Base-by-base conservation (phyloP, 805 yeast species). In the Metschnikowia lunata region DNA sequence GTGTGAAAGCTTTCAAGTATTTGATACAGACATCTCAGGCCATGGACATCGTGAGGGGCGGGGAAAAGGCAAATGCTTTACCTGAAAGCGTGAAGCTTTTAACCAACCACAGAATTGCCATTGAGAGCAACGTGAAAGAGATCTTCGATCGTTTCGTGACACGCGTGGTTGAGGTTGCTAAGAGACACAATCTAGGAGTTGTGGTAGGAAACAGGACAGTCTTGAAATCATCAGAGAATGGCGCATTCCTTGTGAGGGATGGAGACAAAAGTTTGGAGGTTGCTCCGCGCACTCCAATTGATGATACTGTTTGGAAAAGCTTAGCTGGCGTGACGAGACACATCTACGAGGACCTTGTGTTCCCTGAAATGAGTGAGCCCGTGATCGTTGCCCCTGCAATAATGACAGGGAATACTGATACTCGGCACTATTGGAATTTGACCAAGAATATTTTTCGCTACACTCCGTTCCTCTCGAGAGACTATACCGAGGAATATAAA, bases 41-140 rank as follows among this genome's bases (percentile, higher is more conserved):
- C 0, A 71, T 76, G 37, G 88, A 83, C 55, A 72, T 82, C 23
- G 70, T 87, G 47, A 57, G 64, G 10, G 93, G 93, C 27, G 95
- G 95, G 36, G 75, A 80, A 46, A 86, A 86, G 63, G 72, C 82
- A 26, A 86, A 86, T 57, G 89, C 93, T 1, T 65, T 86, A 37
- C 95, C 95, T 2, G 91, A 85, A 58, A 62, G 69, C 26, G 78
- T 78, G 3, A 61, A 64, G 28, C 67, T 80, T 34, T 57, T 72
- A 30, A 69, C 83, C 36, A 85, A 87, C 62, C 84, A 83, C 56
- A 72, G 95, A 57, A 71, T 85, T 43, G 75, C 79, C 14, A 64
- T 80, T 36, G 88, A 80, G 49, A 72, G 81, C 12, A 63, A 73
- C 18, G 69, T 75, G 1, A 62, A 66, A 6, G 72, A 67, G 14